phyloP scores from a whole-genome alignment of 1,284 basidiomycete genomes.

The Anthracocystis setariae region DNA sequence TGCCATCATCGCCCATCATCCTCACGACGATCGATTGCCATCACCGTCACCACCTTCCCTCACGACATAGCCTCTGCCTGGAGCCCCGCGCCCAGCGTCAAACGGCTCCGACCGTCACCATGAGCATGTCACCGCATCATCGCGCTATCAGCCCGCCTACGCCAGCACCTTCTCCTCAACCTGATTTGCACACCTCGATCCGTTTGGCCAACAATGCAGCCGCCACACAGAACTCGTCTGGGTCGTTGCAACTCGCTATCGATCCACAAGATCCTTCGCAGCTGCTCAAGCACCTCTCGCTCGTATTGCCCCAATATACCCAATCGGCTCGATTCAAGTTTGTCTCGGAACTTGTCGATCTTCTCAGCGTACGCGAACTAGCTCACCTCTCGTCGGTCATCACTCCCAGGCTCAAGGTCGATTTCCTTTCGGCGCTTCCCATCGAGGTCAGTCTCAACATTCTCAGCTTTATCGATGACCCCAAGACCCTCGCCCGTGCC shows the following conservation, averaged over 20 bases:
- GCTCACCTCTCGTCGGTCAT: constrained; percentile 80
- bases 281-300: constrained; percentile 48
- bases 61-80: background rate
- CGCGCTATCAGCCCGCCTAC: constrained; percentile 61
- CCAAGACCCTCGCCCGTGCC: constrained; percentile 78
- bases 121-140: constrained; percentile 52
- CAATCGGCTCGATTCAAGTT: constrained; percentile 50
- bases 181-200: constrained; percentile 45
- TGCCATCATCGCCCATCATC: background rate
- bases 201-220: constrained; percentile 50
- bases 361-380: constrained; percentile 76
- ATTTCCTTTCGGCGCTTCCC: constrained; percentile 85
- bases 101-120: constrained; percentile 4
- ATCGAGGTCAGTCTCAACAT: constrained; percentile 85
- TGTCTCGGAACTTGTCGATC: constrained; percentile 56
- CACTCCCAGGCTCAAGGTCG: constrained; percentile 82
- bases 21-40: background rate
- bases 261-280: constrained; percentile 43
- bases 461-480: constrained; percentile 83
- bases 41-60: background rate
- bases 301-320: constrained; percentile 45
- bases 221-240: constrained; percentile 17
- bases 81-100: background rate
- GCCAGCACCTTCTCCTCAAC: constrained; percentile 61
- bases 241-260: constrained; percentile 16